These are phyloP conservation scores for Vachellia collinsii DNA, from an alignment of 306 rosid species.

Conservation along the genomic window DNA sequence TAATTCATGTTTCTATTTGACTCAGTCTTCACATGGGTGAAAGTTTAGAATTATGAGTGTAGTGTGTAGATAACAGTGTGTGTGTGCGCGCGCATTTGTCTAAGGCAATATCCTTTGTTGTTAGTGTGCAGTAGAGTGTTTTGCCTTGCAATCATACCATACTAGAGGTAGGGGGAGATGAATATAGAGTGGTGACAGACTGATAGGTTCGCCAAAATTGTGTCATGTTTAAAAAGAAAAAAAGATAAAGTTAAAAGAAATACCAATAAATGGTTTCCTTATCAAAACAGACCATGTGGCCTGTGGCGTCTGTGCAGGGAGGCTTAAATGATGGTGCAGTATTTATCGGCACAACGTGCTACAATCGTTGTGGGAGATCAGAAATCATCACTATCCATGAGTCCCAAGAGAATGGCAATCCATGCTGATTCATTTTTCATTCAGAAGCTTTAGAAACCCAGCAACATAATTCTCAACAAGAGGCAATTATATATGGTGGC, in stretches of 20 bases:
- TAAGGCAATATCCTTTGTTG: no score
- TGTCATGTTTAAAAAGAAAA: no score
- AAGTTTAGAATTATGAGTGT: background rate
- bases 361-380: background rate
- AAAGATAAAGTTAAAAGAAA: background rate
- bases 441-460: background rate
- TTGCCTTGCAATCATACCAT: no score
- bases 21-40: background rate
- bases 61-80: background rate
- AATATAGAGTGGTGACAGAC: no score
- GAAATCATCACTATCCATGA: background rate
- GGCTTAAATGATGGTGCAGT: background rate
- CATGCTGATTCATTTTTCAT: background rate
- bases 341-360: background rate
- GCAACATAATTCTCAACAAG: no score
- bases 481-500: background rate
- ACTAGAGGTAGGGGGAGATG: no score
- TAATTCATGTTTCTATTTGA: no score
- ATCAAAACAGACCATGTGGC: conserved; percentile 4
- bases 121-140: no score
- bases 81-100: no score
- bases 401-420: background rate
- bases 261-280: background rate
- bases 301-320: no score
- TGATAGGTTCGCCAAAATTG: no score